phyloP scores from a whole-genome alignment of 148 eudicot species.

The Persicaria maculosa region DNA sequence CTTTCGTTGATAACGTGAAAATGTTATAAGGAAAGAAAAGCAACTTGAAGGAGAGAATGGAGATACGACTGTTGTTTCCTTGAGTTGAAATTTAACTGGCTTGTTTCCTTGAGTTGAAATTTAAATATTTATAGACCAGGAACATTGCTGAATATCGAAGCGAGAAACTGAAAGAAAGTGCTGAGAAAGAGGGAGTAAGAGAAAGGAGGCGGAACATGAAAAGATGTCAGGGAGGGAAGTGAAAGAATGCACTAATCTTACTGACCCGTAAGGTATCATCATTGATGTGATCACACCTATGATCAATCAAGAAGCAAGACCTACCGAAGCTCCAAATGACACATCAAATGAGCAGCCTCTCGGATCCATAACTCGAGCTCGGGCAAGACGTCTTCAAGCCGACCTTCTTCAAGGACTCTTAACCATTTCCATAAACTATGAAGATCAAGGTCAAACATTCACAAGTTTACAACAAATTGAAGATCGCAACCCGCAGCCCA shows the following conservation, averaged over 20 bases:
- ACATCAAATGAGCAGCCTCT: too few species aligned
- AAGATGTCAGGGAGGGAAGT: constrained; percentile 91
- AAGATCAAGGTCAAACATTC: too few species aligned
- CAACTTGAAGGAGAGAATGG: neutral
- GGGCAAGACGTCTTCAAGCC: too few species aligned
- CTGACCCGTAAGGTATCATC: constrained; percentile 79
- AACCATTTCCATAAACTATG: too few species aligned
- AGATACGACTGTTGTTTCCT: neutral
- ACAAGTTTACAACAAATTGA: too few species aligned
- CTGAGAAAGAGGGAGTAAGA: neutral
- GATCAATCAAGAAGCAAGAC: too few species aligned
- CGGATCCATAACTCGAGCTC: too few species aligned
- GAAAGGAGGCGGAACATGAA: neutral
- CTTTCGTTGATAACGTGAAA: neutral
- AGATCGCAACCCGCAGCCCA: too few species aligned
- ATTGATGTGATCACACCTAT: too few species aligned
- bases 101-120: neutral
- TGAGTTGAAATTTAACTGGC: neutral
- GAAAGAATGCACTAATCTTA: constrained; percentile 86
- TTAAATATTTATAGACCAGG: neutral
- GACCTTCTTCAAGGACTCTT: too few species aligned
- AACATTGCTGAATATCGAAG: neutral
- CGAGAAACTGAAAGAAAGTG: neutral
- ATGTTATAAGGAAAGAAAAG: neutral
- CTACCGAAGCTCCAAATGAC: too few species aligned